Percentiles rank a stretch among this genome's conserved stretches.
Evolutionary conservation across 306 rosid species (phyloP).

Genomic region (Rosa chinensis): DNA sequence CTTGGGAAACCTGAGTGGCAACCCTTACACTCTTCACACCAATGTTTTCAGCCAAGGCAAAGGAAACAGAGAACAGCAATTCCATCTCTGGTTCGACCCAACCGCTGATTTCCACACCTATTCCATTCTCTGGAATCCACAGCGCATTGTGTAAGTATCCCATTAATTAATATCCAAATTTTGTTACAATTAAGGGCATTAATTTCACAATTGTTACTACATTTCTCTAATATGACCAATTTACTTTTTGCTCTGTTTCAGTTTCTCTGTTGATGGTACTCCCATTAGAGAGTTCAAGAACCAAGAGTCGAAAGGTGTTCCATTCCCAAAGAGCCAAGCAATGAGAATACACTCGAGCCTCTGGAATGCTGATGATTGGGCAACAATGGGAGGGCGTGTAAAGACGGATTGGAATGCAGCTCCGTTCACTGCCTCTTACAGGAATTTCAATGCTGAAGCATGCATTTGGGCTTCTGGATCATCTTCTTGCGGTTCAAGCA

Average conservation of each 20-base stretch:
- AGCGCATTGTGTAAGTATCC: slow-evolving; percentile 47
- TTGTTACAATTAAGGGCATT: background rate
- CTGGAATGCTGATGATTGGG: slow-evolving; percentile 90
- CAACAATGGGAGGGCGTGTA: slow-evolving; percentile 71
- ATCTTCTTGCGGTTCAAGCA: slow-evolving; percentile 43
- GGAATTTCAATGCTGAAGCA: slow-evolving; percentile 56
- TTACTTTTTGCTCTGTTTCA: slow-evolving; percentile 17
- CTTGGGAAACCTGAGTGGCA: slow-evolving; percentile 69
- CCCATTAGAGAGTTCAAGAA: slow-evolving; percentile 80
- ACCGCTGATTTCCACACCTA: slow-evolving; percentile 65
- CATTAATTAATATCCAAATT: background rate
- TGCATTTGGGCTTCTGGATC: slow-evolving; percentile 47
- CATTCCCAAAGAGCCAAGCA: slow-evolving; percentile 55
- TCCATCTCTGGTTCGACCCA: slow-evolving; percentile 80
- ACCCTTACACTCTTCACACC: slow-evolving; percentile 73
- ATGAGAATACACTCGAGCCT: slow-evolving; percentile 66
- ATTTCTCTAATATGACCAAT: background rate
- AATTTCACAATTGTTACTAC: background rate
- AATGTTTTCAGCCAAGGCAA: slow-evolving; percentile 67
- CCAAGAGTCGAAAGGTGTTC: slow-evolving; percentile 48
- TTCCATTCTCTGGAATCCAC: slow-evolving; percentile 71
- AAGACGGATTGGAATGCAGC: slow-evolving; percentile 69
- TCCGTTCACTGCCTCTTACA: slow-evolving; percentile 61
- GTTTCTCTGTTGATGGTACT: slow-evolving; percentile 66
- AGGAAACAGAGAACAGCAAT: slow-evolving; percentile 69